Evolutionary conservation across 2,329 filamentous ascomycete genomes (phyloP).

Genomic region (Alternaria incomplexa): DNA sequence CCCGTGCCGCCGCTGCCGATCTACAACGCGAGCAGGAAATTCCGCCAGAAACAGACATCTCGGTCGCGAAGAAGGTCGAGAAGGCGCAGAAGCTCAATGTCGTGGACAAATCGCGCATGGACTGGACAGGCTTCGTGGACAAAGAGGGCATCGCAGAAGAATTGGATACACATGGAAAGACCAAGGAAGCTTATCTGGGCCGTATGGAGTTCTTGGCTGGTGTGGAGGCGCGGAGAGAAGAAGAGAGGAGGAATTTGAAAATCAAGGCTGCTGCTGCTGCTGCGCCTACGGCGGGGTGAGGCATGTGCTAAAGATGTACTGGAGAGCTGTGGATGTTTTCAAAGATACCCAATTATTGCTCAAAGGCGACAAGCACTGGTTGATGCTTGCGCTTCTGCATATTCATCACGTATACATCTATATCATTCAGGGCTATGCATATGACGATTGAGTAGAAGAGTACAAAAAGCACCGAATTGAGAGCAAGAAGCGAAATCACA

Average conservation of each 20-base stretch:
- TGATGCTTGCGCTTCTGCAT: background rate
- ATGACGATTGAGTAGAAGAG: background rate
- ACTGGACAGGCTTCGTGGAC: slow-evolving; percentile 70
- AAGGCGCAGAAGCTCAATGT: slow-evolving; percentile 68
- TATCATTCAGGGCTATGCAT: background rate
- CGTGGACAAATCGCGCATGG: slow-evolving; percentile 69
- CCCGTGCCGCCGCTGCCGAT: slow-evolving; percentile 27
- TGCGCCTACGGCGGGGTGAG: slow-evolving; percentile 5
- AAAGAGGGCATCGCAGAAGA: slow-evolving; percentile 67
- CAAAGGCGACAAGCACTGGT: background rate
- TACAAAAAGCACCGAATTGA: background rate
- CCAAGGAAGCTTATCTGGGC: slow-evolving; percentile 66
- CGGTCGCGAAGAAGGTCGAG: slow-evolving; percentile 30
- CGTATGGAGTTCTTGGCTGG: slow-evolving; percentile 68
- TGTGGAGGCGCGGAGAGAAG: slow-evolving; percentile 62
- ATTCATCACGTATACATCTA: background rate
- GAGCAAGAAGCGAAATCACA: background rate
- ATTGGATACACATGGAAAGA: slow-evolving; percentile 65
- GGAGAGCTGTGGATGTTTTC: background rate
- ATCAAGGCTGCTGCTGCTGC: slow-evolving; percentile 47
- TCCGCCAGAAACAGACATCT: slow-evolving; percentile 19
- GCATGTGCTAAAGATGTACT: background rate
- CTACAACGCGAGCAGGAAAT: slow-evolving; percentile 16
- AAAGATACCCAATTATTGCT: slow-evolving; percentile 15
- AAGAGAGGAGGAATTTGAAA: slow-evolving; percentile 56